Evolutionary conservation across 148 eudicot species (phyloP).

Genomic region (Rhododendron henanense): DNA sequence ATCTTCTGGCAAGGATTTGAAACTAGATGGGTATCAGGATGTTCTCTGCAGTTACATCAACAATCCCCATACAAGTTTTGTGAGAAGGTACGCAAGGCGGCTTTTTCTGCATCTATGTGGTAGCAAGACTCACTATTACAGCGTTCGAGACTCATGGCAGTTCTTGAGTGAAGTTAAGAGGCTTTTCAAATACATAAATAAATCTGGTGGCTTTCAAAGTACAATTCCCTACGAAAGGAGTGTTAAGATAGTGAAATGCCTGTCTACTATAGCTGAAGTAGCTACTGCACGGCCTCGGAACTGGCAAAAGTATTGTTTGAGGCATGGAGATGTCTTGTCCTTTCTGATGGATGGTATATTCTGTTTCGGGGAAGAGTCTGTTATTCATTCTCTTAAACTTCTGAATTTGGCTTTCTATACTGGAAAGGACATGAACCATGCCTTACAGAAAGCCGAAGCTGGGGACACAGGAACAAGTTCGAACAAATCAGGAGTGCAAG

Average conservation of each 20-base stretch:
- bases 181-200: constrained; percentile 75
- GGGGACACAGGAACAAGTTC: constrained; percentile 61
- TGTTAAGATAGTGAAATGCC: constrained; percentile 86
- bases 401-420: constrained; percentile 79
- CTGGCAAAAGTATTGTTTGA: constrained; percentile 97
- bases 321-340: constrained; percentile 78
- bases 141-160: constrained; percentile 95
- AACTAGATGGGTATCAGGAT: constrained; percentile 98
- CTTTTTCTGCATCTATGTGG: constrained; percentile 97
- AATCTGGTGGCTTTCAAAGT: constrained; percentile 85
- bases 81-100: constrained; percentile 93
- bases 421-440: constrained; percentile 66
- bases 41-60: constrained; percentile 96
- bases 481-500: constrained; percentile 56
- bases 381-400: constrained; percentile 79
- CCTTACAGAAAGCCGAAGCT: constrained; percentile 57
- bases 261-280: constrained; percentile 90
- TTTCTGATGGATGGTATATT: constrained; percentile 82
- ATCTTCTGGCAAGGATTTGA: constrained; percentile 74
- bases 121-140: constrained; percentile 96
- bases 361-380: constrained; percentile 91
- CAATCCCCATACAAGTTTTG: constrained; percentile 78
- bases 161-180: constrained; percentile 88
- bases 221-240: constrained; percentile 89
- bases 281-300: constrained; percentile 97